These are phyloP conservation scores for Chamaecyparis obtusa DNA, from an alignment of 75 land plant species.

Conservation along the genomic window DNA sequence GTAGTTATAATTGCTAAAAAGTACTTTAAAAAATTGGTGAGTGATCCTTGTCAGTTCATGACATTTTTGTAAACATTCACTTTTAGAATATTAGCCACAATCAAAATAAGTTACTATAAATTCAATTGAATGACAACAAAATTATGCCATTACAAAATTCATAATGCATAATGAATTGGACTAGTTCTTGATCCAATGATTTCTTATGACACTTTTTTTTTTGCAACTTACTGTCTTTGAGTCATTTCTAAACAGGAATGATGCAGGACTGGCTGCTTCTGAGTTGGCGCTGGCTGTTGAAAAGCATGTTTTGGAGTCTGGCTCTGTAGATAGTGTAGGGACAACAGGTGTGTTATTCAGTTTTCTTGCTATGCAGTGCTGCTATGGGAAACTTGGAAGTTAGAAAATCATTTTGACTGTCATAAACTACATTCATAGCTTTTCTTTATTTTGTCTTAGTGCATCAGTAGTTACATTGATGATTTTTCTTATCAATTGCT, in stretches of 20 bases:
- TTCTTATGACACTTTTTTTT: not conserved
- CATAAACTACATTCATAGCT: not conserved
- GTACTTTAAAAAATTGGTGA: not conserved
- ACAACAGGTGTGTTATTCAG: constrained; percentile 66
- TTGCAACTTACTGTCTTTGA: constrained; percentile 2
- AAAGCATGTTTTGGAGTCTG: constrained; percentile 88
- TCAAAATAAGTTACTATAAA: not conserved
- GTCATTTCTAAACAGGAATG: constrained; percentile 56
- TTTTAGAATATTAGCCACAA: not conserved
- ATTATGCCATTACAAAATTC: not conserved
- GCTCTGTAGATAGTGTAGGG: constrained; percentile 90
- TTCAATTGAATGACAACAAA: not conserved
- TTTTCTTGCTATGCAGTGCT: not conserved
- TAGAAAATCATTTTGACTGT: not conserved
- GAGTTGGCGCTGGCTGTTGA: constrained; percentile 94
- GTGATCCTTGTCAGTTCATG: not conserved
- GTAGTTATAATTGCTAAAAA: not conserved
- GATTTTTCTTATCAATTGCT: not conserved
- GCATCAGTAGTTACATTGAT: not conserved
- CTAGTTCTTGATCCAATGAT: not conserved
- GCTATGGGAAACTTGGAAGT: not conserved
- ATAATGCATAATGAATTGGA: not conserved
- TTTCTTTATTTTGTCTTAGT: too few species aligned
- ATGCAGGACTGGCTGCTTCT: constrained; percentile 96
- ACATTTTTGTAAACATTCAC: not conserved